Base-by-base conservation (phyloP, 257 asterid species). In the Gardenia jasminoides region DNA sequence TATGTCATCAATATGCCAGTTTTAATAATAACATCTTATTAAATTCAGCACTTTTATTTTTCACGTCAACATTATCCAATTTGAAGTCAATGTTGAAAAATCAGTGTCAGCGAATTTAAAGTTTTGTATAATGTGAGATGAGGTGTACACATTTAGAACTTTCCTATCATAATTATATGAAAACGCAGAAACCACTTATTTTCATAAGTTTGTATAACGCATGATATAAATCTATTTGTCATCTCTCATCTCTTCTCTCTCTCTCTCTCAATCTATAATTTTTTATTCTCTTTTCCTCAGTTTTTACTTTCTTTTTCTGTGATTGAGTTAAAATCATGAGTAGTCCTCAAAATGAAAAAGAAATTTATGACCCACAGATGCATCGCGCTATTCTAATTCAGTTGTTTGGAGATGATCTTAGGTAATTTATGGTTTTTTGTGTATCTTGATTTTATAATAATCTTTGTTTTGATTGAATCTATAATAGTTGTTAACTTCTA, bases 311-410 rank as follows among this genome's bases (percentile, higher is more conserved):
- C 39, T 6, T 48, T 36, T 48, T 36, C 50, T 67, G 48, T 77
- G 9, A 77, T 69, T 62, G 16, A 31, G 75, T 50, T 22, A 12
- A 50, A 58, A 43, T 69, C 36, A 70, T 59, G 50, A 10, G 4
- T 78, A 19, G 56, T 10, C 1, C 16, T 1, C 1, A n/a, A 39
- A 39, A 39, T 31, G 47, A 54, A 26, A 69, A 19, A 56, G 62
- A 69, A 36, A 1, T 48, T 39, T 78, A 20, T 70, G 64, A 78
- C 28, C 68, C 81, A 33, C 44, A 13, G 76, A 58, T 36, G 12
- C 41, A 6, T 71, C 76, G 43, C 24, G 22, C 69, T 1, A 24
- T 30, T 31, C 6, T 48, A 6, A 41, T 70, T 19, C 44, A 70
- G 50, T 43, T 72, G 67, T 67, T 39, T 67, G 70, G 62, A 59